phyloP scores from a whole-genome alignment of 2,329 filamentous ascomycete genomes.

The Pseudogymnoascus sp. region DNA sequence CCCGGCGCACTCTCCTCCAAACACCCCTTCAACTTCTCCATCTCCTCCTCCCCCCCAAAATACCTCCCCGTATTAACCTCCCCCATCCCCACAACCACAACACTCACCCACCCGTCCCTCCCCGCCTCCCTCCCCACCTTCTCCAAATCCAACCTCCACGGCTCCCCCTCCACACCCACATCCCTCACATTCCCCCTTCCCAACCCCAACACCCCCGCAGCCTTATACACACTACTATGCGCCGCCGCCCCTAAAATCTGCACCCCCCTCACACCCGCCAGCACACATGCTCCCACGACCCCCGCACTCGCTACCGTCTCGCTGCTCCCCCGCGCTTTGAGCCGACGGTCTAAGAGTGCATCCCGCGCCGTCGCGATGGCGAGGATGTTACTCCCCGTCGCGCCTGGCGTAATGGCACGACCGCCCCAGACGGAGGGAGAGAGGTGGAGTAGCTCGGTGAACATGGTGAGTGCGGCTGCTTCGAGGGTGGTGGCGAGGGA shows the following conservation, averaged over 20 bases:
- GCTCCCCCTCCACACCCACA: slow-evolving; percentile 45
- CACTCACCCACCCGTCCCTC: slow-evolving; percentile 50
- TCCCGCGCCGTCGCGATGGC: slow-evolving; percentile 67
- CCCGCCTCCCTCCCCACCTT: slow-evolving; percentile 54
- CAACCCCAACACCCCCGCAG: slow-evolving; percentile 72
- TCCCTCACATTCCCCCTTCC: slow-evolving; percentile 61
- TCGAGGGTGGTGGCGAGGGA: slow-evolving; percentile 71
- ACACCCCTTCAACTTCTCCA: slow-evolving; percentile 44
- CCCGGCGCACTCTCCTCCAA: slow-evolving; percentile 64
- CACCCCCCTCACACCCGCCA: slow-evolving; percentile 56
- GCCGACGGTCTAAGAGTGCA: slow-evolving; percentile 40
- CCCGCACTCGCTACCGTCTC: slow-evolving; percentile 60
- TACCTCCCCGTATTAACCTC: slow-evolving; percentile 89
- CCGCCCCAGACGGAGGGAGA: slow-evolving; percentile 54
- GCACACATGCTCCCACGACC: slow-evolving; percentile 55
- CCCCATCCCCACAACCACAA: slow-evolving; percentile 73
- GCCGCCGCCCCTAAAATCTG: slow-evolving; percentile 74
- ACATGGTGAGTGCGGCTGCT: slow-evolving; percentile 59
- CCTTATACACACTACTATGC: slow-evolving; percentile 79
- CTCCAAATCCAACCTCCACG: slow-evolving; percentile 63
- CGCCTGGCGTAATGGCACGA: slow-evolving; percentile 70
- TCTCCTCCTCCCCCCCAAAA: slow-evolving; percentile 44
- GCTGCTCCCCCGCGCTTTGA: slow-evolving; percentile 24
- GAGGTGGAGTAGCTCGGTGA: slow-evolving; percentile 59
- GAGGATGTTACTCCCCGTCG: slow-evolving; percentile 57